Percentiles rank a stretch among this genome's conserved stretches.
These are phyloP conservation scores for Mortierella sp. DNA, from an alignment of 371 early-diverging fungal genomes.

Conservation along the genomic window DNA sequence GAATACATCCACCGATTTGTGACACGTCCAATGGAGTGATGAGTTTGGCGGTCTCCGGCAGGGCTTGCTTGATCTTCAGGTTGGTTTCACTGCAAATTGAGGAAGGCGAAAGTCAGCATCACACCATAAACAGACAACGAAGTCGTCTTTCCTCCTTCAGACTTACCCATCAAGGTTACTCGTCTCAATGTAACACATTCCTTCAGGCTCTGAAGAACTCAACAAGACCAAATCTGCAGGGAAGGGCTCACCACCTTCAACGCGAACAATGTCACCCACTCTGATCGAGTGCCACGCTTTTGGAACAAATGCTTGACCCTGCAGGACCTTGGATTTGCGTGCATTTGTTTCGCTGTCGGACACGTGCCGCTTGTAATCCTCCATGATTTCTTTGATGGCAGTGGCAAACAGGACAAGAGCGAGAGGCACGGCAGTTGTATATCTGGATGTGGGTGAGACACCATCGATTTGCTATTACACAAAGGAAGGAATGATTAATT, in stretches of 20 bases:
- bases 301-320: conserved; percentile 70
- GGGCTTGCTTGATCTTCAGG: conserved; percentile 90
- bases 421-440: conserved; percentile 94
- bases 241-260: conserved; percentile 88
- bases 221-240: conserved; percentile 93
- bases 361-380: conserved; percentile 90
- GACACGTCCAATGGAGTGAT: conserved; percentile 70
- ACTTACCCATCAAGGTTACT: conserved; percentile 94
- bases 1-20: conserved; percentile 59
- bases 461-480: conserved; percentile 78
- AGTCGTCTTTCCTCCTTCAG: background rate
- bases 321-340: conserved; percentile 74
- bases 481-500: too few species aligned
- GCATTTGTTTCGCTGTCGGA: conserved; percentile 85
- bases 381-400: conserved; percentile 96
- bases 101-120: too few species aligned
- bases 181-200: conserved; percentile 94
- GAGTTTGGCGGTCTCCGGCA: conserved; percentile 74
- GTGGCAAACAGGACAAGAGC: conserved; percentile 90
- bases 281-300: conserved; percentile 81
- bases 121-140: background rate
- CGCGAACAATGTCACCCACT: conserved; percentile 92
- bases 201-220: conserved; percentile 89
- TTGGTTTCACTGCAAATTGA: conserved; percentile 81
- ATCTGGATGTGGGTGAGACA: conserved; percentile 86